A percentile compares a stretch with the other conserved stretches of the same genome.
Evolutionary conservation across 306 rosid species (phyloP).

Genomic region (Fragaria vesca): DNA sequence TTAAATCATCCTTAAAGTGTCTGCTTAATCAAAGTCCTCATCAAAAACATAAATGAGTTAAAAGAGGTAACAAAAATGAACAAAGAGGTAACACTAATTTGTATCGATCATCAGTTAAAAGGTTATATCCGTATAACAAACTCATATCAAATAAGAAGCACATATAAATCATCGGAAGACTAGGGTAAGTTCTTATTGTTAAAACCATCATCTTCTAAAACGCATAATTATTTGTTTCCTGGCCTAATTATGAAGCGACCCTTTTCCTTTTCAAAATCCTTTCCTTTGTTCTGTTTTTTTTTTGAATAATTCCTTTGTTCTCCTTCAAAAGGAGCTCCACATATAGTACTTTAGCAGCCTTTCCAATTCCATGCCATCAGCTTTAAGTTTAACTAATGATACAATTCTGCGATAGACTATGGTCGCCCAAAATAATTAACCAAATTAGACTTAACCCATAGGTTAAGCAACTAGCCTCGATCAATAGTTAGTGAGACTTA

Average conservation of each 20-base stretch:
- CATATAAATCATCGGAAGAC: not conserved
- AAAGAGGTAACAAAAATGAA: too few species aligned
- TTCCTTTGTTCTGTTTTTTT: not conserved
- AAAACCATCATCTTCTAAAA: not conserved
- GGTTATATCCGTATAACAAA: too few species aligned
- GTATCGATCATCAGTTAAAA: too few species aligned
- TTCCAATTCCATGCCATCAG: conserved; percentile 17
- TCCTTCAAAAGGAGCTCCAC: conserved; percentile 24
- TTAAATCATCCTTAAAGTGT: not conserved
- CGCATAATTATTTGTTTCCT: conserved; percentile 7
- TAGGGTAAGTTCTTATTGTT: not conserved
- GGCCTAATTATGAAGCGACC: conserved; percentile 20
- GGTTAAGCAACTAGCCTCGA: not conserved
- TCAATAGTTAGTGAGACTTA: not conserved
- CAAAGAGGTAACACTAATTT: too few species aligned
- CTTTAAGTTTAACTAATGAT: conserved; percentile 7
- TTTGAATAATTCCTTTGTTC: not conserved
- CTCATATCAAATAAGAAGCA: too few species aligned
- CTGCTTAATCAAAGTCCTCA: too few species aligned
- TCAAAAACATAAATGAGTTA: too few species aligned
- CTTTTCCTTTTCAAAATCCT: conserved; percentile 15
- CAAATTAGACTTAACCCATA: not conserved
- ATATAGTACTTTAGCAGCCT: conserved; percentile 30
- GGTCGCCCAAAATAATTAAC: not conserved
- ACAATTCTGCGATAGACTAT: conserved; percentile 4